Conservation (phyloP, 1,139 yeast species). For the Groenewaldozyma auringiensis region DNA sequence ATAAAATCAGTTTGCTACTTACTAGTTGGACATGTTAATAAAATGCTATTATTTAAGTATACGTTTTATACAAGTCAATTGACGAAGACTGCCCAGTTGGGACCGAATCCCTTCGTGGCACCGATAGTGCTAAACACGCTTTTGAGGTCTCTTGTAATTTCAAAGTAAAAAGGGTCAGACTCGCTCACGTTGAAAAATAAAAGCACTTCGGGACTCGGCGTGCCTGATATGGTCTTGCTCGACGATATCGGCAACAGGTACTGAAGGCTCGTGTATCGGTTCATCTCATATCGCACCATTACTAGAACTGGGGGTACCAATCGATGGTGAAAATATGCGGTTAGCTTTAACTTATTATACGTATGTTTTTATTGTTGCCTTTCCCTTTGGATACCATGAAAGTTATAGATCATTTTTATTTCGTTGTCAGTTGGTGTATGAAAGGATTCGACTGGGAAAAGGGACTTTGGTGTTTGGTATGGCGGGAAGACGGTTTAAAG, state of each 20-base stretch:
- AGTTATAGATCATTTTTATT: too few relatives aligned
- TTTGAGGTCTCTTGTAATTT: not conserved
- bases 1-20: too few relatives aligned
- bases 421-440: too few relatives aligned
- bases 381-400: too few relatives aligned
- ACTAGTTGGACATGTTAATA: too few relatives aligned
- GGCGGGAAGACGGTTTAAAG: too few relatives aligned
- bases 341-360: too few relatives aligned
- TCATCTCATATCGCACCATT: not conserved
- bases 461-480: not conserved
- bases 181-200: not conserved
- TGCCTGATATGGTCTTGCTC: not conserved
- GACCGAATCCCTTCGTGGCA: not conserved
- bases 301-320: not conserved
- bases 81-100: not conserved
- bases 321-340: too few relatives aligned
- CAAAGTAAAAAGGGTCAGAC: not conserved
- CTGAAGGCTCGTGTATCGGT: not conserved
- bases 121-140: not conserved
- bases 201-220: not conserved
- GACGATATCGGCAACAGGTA: not conserved
- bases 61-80: too few relatives aligned
- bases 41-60: too few relatives aligned
- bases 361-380: too few relatives aligned
- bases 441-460: too few relatives aligned